Evolutionary conservation across 108 stramenopile species (phyloP), one percentile per base, ranked within the genome.

Genomic region (Cyclotella sp.): DNA sequence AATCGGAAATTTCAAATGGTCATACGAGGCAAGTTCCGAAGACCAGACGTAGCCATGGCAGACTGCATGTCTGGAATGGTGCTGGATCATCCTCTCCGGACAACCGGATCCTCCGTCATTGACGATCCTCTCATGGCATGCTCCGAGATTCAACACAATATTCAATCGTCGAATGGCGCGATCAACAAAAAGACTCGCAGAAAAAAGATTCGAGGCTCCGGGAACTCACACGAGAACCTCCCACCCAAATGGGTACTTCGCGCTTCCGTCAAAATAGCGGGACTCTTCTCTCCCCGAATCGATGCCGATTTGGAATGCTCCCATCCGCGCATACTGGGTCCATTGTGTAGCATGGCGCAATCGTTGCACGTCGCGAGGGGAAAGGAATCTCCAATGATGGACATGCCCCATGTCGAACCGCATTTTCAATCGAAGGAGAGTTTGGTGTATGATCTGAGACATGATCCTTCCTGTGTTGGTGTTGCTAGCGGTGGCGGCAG

Each of bases 261-360:
- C 34, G 86, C 91, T 21, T 89, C 84, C 0, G 75, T 91, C 49
- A 90, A 88, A 63, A 83, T 94, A n/a, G 59, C 91, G 9, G 82
- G 80, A 18, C 86, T 92, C 44, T 91, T 92, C 79, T 88, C 89
- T 46, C 93, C 93, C 46, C 91, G 90, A 49, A 71, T 94, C 58
- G 86, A 94, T 61, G 85, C 82, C 14, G 79, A 88, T 34, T 67
- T 92, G 63, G 88, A 90, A 27, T 88, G 89, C 16, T 74, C 79
- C 18, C 51, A 77, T 49, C 93, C 93, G 7, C 63, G 78, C 43
- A 82, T 86, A 21, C 44, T 94, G 41, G 84, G 87, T 52, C 93
- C 93, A 28, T 84, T 94, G 9, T 91, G 91, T 30, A 87, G 86
- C 26, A 91, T 90, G n/a, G 89, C 93, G 0, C 93, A 94, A 84